Evolutionary conservation across 2,329 filamentous ascomycete species (phyloP).

Genomic region (Fusarium sp.): DNA sequence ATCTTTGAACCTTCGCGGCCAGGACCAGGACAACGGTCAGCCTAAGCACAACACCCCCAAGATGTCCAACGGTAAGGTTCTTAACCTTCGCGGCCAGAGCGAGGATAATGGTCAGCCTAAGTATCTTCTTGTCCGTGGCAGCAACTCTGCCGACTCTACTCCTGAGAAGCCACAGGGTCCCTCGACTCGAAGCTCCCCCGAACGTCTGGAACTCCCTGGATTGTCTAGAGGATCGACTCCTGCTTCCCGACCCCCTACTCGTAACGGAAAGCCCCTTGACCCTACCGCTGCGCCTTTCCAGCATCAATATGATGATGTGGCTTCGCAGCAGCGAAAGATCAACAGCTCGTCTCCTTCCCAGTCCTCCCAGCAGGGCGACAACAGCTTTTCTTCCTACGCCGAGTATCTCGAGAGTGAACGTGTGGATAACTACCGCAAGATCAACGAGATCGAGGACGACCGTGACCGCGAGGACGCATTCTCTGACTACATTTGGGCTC

Average conservation of each 20-base stretch:
- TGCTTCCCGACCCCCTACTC: neutral
- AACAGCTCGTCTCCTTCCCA: neutral
- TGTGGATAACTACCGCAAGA: neutral
- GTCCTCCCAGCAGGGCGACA: neutral
- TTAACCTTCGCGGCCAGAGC: too few species aligned
- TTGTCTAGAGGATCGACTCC: neutral
- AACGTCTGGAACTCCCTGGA: neutral
- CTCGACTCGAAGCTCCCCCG: neutral
- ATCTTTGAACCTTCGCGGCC: neutral
- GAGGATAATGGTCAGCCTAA: neutral
- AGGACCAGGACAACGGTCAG: neutral
- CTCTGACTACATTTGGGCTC: neutral
- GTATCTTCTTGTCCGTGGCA: neutral
- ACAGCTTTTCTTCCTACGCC: neutral
- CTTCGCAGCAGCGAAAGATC: neutral
- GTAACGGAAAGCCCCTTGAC: neutral
- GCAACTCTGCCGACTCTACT: neutral
- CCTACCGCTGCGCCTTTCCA: neutral
- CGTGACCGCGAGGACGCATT: constrained; percentile 1
- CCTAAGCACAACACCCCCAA: too few species aligned
- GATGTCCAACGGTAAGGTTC: too few species aligned
- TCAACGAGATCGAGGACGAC: neutral
- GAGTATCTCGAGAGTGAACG: neutral
- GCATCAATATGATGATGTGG: neutral
- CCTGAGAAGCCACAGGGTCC: neutral